Conservation (phyloP, 2,329 filamentous ascomycete genomes). For the Chrysoporthe deuterocubensis region DNA sequence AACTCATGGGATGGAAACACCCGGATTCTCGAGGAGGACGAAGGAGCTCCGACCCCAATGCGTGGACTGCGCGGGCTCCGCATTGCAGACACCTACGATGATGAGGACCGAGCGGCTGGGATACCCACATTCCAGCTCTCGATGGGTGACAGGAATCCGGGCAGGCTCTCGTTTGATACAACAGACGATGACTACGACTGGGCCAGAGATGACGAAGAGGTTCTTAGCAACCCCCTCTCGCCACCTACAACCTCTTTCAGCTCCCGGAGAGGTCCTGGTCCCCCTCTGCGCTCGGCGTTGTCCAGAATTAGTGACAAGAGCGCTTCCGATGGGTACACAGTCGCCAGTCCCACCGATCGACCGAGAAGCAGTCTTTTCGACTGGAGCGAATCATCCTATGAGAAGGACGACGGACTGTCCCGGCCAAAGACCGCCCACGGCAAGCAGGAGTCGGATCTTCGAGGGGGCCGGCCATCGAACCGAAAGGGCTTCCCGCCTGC, state of each 20-base stretch:
- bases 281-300: constrained; percentile 58
- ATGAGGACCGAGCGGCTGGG: constrained; percentile 28
- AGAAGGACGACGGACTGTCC: constrained; percentile 65
- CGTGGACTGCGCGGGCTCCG: constrained; percentile 41
- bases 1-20: constrained; percentile 58
- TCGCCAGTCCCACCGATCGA: constrained; percentile 47
- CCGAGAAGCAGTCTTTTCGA: constrained; percentile 75
- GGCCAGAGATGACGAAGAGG: constrained; percentile 60
- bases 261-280: constrained; percentile 54
- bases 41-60: constrained; percentile 57
- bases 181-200: constrained; percentile 65
- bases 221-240: constrained; percentile 60
- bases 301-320: constrained; percentile 55
- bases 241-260: constrained; percentile 61
- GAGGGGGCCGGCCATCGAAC: constrained; percentile 69
- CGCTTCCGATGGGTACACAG: constrained; percentile 41
- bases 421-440: constrained; percentile 77
- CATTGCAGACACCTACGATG: constrained; percentile 31
- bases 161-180: constrained; percentile 61
- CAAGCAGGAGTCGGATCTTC: constrained; percentile 71
- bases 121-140: constrained; percentile 27
- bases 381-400: constrained; percentile 72
- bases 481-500: constrained; percentile 70
- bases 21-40: constrained; percentile 67
- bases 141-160: constrained; percentile 43